Percentiles rank a stretch among this genome's conserved stretches.
These are phyloP conservation scores for Betula pendula DNA, from an alignment of 306 rosid genomes.

Conservation along the genomic window DNA sequence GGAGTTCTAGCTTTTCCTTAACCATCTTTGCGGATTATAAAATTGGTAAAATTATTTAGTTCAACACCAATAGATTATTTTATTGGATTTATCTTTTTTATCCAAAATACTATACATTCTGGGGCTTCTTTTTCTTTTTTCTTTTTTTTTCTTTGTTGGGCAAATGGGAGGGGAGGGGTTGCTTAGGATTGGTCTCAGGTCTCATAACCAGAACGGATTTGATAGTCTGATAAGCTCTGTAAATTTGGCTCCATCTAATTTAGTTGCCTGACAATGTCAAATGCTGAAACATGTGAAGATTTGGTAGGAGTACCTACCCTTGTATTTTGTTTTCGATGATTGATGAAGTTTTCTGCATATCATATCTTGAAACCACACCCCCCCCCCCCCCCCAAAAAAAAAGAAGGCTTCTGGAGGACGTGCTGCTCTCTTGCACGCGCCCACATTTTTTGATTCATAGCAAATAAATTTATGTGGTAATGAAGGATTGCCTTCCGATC, in stretches of 20 bases:
- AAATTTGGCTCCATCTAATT: slow-evolving; percentile 36
- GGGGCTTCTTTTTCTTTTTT: slow-evolving; percentile 35
- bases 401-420: not conserved
- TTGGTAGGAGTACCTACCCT: not conserved
- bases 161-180: slow-evolving; percentile 9
- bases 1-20: slow-evolving; percentile 23
- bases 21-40: slow-evolving; percentile 26
- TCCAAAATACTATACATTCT: slow-evolving; percentile 24
- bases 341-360: not conserved
- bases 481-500: not conserved
- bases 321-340: not conserved
- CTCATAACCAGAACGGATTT: not conserved
- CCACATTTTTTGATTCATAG: not conserved
- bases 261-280: slow-evolving; percentile 13
- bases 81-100: slow-evolving; percentile 28
- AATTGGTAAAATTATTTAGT: slow-evolving; percentile 32
- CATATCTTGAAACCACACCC: not conserved
- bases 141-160: slow-evolving; percentile 27
- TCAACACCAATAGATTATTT: slow-evolving; percentile 33
- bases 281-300: not conserved
- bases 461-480: not conserved
- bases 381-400: not conserved
- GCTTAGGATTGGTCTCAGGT: not conserved
- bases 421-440: not conserved
- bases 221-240: slow-evolving; percentile 10